Evolutionary conservation across 2,329 filamentous ascomycete species (phyloP).

Genomic region (Xylogone sp.): DNA sequence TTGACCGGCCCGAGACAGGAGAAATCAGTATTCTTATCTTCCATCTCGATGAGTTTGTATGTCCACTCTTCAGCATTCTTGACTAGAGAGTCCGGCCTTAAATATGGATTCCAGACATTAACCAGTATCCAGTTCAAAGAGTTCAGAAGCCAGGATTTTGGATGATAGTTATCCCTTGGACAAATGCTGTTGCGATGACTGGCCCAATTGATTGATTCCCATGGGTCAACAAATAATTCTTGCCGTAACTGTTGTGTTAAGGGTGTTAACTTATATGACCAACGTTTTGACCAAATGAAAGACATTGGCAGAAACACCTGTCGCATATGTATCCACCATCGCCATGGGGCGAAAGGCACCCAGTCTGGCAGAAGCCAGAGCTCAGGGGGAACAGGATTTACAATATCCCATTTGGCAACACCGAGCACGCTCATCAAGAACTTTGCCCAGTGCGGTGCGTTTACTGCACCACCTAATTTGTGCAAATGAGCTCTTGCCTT

Average conservation of each 20-base stretch:
- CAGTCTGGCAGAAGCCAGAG: constrained; percentile 91
- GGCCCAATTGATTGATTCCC: constrained; percentile 73
- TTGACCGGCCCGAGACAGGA: constrained; percentile 86
- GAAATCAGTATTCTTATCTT: constrained; percentile 90
- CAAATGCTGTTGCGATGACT: constrained; percentile 79
- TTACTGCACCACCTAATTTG: constrained; percentile 77
- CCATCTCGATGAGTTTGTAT: constrained; percentile 80
- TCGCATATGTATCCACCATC: constrained; percentile 99
- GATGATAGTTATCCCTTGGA: constrained; percentile 82
- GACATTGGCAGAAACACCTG: constrained; percentile 93
- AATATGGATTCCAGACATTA: constrained; percentile 74
- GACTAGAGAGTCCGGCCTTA: constrained; percentile 63
- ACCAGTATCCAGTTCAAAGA: constrained; percentile 73
- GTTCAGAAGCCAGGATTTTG: constrained; percentile 82
- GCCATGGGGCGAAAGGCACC: constrained; percentile 85
- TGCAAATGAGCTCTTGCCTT: constrained; percentile 81
- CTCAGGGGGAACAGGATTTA: constrained; percentile 92
- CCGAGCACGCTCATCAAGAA: constrained; percentile 88
- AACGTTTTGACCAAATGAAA: constrained; percentile 81
- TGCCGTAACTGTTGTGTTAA: constrained; percentile 69
- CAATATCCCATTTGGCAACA: constrained; percentile 82
- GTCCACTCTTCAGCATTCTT: constrained; percentile 75
- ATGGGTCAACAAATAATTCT: constrained; percentile 79
- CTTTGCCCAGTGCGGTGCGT: constrained; percentile 93
- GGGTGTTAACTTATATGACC: constrained; percentile 71